phyloP scores from a whole-genome alignment of 2,329 filamentous ascomycete species.

The Thermomyces lanuginosus region DNA sequence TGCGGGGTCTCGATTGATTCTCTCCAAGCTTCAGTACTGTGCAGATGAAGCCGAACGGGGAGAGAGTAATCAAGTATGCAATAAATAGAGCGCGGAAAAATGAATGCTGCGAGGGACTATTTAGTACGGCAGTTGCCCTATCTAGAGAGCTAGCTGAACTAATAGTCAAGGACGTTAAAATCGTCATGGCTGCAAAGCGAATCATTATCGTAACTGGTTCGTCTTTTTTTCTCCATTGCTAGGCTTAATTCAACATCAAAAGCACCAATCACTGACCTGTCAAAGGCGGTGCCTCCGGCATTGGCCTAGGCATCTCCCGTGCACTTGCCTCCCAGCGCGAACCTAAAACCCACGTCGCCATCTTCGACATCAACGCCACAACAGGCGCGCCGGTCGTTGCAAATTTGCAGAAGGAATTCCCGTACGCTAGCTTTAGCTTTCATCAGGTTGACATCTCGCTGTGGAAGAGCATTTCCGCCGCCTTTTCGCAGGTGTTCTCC shows the following conservation, averaged over 20 bases:
- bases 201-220: slow-evolving; percentile 18
- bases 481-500: slow-evolving; percentile 18
- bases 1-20: no score
- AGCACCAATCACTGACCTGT: no score
- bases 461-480: slow-evolving; percentile 20
- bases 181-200: slow-evolving; percentile 7
- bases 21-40: no score
- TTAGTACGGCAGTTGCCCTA: no score
- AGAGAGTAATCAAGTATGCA: no score
- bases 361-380: slow-evolving; percentile 17
- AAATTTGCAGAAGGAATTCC: slow-evolving; percentile 12
- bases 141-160: no score
- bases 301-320: slow-evolving; percentile 20
- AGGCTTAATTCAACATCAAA: not conserved
- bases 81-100: no score
- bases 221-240: slow-evolving; percentile 1
- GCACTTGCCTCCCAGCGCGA: slow-evolving; percentile 14
- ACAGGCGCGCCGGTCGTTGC: slow-evolving; percentile 11
- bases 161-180: not conserved
- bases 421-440: slow-evolving; percentile 13
- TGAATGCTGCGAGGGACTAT: no score
- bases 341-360: slow-evolving; percentile 13
- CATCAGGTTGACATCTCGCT: slow-evolving; percentile 18
- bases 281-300: slow-evolving; percentile 22
- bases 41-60: no score